Base-by-base conservation (phyloP, 495 filamentous ascomycete species). In the Pseudevernia furfuracea region DNA sequence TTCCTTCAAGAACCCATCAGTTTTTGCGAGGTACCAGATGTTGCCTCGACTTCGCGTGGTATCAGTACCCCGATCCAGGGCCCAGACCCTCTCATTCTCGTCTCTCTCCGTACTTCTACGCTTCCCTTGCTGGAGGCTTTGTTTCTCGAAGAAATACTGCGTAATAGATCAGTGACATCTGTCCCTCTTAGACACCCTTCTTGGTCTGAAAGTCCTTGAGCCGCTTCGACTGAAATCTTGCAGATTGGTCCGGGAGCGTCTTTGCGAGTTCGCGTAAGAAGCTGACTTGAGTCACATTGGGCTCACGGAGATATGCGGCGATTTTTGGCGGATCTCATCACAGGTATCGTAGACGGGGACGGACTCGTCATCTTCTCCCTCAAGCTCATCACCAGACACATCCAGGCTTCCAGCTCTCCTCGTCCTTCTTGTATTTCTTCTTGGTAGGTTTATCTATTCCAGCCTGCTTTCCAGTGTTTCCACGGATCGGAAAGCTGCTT, bases 131-230 rank as follows among this genome's bases (percentile, higher is more conserved):
- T 75, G 74, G 58, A 85, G 71, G 30, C 80, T 74, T 58, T 81
- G 49, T 76, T 86, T 87, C 73, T 87, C 82, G 61, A 86, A 86
- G 74, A 73, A 83, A 86, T 4, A 75, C 75, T 19, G 76, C 78
- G 61, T 84, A 84, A 67, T 77, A 85, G 8, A 79, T 74, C 0
- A 57, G 60, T 34, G 61, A 74, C 32, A 71, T 79, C 15, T 76
- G 77, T 2, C 84, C 81, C 6, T 66, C 68, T 56, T 67, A 66
- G 1, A 79, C 62, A 2, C 83, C 80, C 59, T 80, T 80, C 69
- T 79, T 77, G 11, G 63, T 68, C 56, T 79, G 76, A 68, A 86
- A 87, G 30, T 76, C 72, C 28, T 69, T 67, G 17, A 85, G 76
- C 14, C 55, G 48, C 48, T 55, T 52, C 32, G 60, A 55, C n/a